These are phyloP conservation scores for Aspergillus jensenii DNA, from an alignment of 2,329 filamentous ascomycete species.

Conservation along the genomic window DNA sequence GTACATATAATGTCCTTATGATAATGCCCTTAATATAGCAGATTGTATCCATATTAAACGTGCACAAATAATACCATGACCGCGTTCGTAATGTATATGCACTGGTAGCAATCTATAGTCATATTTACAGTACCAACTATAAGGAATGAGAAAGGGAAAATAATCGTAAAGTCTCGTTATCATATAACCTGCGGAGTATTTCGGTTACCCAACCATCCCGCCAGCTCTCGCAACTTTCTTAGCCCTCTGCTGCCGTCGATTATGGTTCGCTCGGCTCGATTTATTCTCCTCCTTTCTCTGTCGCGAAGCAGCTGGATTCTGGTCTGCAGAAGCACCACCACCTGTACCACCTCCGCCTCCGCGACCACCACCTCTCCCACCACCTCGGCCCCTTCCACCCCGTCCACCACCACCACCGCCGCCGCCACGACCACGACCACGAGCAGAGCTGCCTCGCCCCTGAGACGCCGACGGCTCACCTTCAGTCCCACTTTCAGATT, in stretches of 20 bases:
- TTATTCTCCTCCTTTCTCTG: constrained; percentile 81
- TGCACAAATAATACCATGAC: too few species aligned
- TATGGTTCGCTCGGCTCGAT: constrained; percentile 79
- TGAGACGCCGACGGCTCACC: constrained; percentile 15
- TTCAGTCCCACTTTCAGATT: constrained; percentile 44
- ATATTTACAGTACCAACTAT: neutral
- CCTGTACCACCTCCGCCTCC: constrained; percentile 45
- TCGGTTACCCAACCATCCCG: constrained; percentile 29
- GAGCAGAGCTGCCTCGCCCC: constrained; percentile 35
- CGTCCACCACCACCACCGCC: constrained; percentile 51
- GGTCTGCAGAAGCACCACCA: constrained; percentile 61
- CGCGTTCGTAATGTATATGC: neutral
- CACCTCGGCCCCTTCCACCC: constrained; percentile 50
- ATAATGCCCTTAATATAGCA: constrained; percentile 5
- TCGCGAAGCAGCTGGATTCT: constrained; percentile 69
- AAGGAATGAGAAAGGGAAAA: neutral
- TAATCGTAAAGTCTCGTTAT: neutral
- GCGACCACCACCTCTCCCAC: constrained; percentile 49
- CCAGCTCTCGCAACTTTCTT: constrained; percentile 63
- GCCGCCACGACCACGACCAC: constrained; percentile 52
- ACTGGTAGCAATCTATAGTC: neutral
- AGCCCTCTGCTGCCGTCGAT: constrained; percentile 69
- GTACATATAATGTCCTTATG: constrained; percentile 8
- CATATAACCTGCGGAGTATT: neutral
- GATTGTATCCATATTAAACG: neutral